Percentiles rank a stretch among this genome's conserved stretches.
These are phyloP conservation scores for Trypethelium eluteriae DNA, from an alignment of 495 filamentous ascomycete species.

Conservation along the genomic window DNA sequence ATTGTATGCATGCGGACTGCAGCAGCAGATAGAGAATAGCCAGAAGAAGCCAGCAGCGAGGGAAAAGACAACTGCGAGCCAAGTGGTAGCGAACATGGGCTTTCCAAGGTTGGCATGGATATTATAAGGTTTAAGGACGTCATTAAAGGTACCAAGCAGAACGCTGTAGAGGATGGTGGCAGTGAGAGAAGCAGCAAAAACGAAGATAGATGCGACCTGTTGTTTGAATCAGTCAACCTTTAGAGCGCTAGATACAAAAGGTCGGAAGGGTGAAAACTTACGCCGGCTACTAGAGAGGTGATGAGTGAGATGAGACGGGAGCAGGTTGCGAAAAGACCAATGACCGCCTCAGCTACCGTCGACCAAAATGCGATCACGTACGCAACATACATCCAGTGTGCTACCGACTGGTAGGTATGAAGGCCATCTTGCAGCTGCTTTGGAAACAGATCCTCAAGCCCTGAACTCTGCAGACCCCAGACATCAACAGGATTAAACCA, in stretches of 20 bases:
- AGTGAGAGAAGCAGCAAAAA: constrained; percentile 45
- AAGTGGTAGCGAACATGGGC: constrained; percentile 60
- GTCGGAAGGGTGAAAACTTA: constrained; percentile 43
- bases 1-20: constrained; percentile 46
- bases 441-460: constrained; percentile 48
- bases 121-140: constrained; percentile 56
- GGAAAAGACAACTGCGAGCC: constrained; percentile 73
- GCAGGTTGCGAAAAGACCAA: constrained; percentile 64
- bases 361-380: constrained; percentile 63
- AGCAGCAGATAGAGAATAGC: constrained; percentile 87
- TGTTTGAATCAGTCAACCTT: constrained; percentile 17
- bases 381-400: constrained; percentile 72
- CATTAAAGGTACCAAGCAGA: constrained; percentile 55
- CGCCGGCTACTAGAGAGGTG: constrained; percentile 64
- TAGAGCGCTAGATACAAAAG: neutral
- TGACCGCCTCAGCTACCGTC: constrained; percentile 58
- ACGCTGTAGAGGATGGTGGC: constrained; percentile 38
- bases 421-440: constrained; percentile 56
- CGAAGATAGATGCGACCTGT: constrained; percentile 42
- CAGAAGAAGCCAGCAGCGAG: constrained; percentile 73
- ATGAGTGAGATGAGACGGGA: constrained; percentile 64
- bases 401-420: constrained; percentile 60
- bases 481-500: constrained; percentile 64
- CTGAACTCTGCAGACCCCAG: constrained; percentile 55
- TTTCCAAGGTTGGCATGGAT: constrained; percentile 56